Evolutionary conservation across 441 rosid species (phyloP), one percentile per base, ranked within the genome.

Genomic region (Metrosideros polymorpha): DNA sequence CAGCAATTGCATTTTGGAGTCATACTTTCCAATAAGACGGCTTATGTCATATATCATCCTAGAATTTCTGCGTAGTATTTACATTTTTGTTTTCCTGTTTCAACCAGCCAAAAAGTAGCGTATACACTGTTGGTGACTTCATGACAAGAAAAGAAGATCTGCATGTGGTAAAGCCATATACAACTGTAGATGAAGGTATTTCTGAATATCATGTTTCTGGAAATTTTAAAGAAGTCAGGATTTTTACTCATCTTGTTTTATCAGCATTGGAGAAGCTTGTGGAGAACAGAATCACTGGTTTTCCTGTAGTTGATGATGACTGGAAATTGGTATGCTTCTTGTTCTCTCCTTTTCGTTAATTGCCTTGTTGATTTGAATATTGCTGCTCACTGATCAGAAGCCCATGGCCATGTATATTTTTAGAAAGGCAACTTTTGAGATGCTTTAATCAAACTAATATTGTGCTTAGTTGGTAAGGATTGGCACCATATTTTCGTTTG

Each of bases 71-170:
- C 0, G 3, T 12, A 15, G 39, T 59, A 71, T 71, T 71, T 71
- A 39, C n/a, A 39, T 71, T 22, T 22, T 39, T 71, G 47, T 35
- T 82, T 79, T 83, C 84, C 51, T 42, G 82, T 84, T 82, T 17
- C 51, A n/a, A 89, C 92, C 95, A 96, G 97, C 94, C 95, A 22
- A 93, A 86, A 90, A 91, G 89, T 90, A 96, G 94, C 59, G 86
- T 93, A 42, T 96, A 96, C 90, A 95, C 95, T 17, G 99, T 96
- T 86, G 99, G 98, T 75, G 97, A 96, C 85, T 97, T 94, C 89
- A 96, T 96, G 98, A 95, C 97, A 1, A 93, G 79, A 88, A 94
- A 95, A 87, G 97, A 94, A 43, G 91, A 93, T 32, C 88, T 97
- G 89, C 94, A 89, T 55, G 98, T 94, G 51, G 98, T 94, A 56